A percentile compares a stretch with the other conserved stretches of the same genome.
Conservation (phyloP, 2,329 filamentous ascomycete species). For the Cladobotryum protrusum region DNA sequence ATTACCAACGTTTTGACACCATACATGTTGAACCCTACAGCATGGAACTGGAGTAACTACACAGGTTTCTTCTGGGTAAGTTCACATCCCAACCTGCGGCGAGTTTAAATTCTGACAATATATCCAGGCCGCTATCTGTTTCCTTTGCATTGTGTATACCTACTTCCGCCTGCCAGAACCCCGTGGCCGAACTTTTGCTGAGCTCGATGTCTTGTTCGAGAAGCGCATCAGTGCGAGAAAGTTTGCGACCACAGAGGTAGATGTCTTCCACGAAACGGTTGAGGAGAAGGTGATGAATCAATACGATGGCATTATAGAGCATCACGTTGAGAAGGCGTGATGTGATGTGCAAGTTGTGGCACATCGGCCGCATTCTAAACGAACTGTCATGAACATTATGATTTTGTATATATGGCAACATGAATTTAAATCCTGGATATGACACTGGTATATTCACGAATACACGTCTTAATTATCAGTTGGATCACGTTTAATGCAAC, state of each 20-base stretch:
- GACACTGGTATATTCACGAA: no score
- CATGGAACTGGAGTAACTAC: constrained; percentile 84
- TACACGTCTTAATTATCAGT: no score
- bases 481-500: no score
- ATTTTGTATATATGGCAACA: not conserved
- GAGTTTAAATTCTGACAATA: not conserved
- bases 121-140: constrained; percentile 62
- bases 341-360: not conserved
- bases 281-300: constrained; percentile 41
- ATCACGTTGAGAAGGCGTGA: constrained; percentile 8
- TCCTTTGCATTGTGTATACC: constrained; percentile 73
- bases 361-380: not conserved
- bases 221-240: constrained; percentile 63
- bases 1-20: constrained; percentile 76
- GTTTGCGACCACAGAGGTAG: constrained; percentile 55
- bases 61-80: constrained; percentile 77
- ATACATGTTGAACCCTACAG: constrained; percentile 84
- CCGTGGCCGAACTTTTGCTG: constrained; percentile 72
- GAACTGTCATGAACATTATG: not conserved
- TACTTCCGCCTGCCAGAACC: constrained; percentile 60
- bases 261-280: constrained; percentile 50
- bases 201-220: constrained; percentile 82
- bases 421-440: no score
- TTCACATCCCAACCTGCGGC: not conserved
- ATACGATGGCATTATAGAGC: constrained; percentile 36